Base-by-base conservation (phyloP, 345 rosid genomes). In the Populus davidiana region DNA sequence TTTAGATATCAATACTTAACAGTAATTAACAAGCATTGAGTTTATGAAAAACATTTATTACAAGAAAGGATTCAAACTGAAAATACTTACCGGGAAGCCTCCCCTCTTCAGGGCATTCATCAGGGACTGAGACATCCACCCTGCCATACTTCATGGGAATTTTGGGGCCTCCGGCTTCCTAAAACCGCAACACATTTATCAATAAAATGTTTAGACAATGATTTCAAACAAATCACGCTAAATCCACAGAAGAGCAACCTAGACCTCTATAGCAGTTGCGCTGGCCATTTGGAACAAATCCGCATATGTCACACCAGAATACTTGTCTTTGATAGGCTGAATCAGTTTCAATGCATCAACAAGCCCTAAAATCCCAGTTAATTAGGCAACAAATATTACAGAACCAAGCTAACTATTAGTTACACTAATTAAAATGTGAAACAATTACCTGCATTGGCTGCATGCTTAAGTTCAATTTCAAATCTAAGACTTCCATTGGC, bases 121-220 rank as follows among this genome's bases (percentile, higher is more conserved):
- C 89, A 78, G 99, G 94, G 61, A 80, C 80, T 23, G 87, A 82
- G 56, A 89, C 90, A 79, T 95, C 99, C 56, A 91, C 96, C 83
- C 97, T 89, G 80, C 98, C 99, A 82, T 95, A 95, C 76, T 88
- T 95, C 97, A 93, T 95, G 21, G 96, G 97, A 66, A 95, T 82
- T 69, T 87, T 91, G 69, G 99, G 96, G 25, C 99, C 99, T 63
- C 97, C 98, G 75, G 94, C 97, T 76, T 95, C 98, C 99, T 95
- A 84, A 81, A 83, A 75, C 38, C 72, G 56, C 54, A 43, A 70
- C 17, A 36, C 36, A 43, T 49, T 33, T 67, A 82, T 78, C 79
- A 82, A n/a, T 66, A 68, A 18, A 80, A 74, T 52, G 36, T 80
- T 78, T 63, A 50, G 54, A 47, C 0, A 23, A 41, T 72, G 47